These are phyloP conservation scores for Xylaria cubensis DNA, from an alignment of 495 filamentous ascomycete genomes.

Conservation along the genomic window DNA sequence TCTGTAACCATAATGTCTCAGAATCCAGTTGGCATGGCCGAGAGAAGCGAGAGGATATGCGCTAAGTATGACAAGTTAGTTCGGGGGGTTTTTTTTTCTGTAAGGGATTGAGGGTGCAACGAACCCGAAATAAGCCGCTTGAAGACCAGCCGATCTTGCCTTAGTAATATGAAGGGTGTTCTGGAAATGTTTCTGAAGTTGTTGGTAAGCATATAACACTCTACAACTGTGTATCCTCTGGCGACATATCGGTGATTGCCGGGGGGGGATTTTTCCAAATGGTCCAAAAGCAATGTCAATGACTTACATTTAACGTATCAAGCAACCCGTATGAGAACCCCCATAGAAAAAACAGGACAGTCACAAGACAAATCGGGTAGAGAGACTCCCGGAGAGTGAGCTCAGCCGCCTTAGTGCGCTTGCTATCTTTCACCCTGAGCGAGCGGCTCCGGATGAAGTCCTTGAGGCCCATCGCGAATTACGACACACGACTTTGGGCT, in stretches of 20 bases:
- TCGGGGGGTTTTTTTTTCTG: slow-evolving; percentile 4
- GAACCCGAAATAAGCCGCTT: slow-evolving; percentile 48
- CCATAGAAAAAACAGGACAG: slow-evolving; percentile 84
- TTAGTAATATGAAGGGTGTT: slow-evolving; percentile 42
- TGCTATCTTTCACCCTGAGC: slow-evolving; percentile 51
- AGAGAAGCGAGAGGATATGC: slow-evolving; percentile 67
- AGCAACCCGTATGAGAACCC: slow-evolving; percentile 81
- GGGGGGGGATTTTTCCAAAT: slow-evolving; percentile 1
- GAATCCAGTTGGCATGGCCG: slow-evolving; percentile 68
- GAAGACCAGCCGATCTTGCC: slow-evolving; percentile 44
- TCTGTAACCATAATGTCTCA: slow-evolving; percentile 68
- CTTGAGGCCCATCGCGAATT: slow-evolving; percentile 41
- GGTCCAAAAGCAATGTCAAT: slow-evolving; percentile 33
- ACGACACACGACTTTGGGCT: slow-evolving; percentile 9
- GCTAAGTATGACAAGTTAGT: slow-evolving; percentile 34
- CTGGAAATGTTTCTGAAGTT: slow-evolving; percentile 49
- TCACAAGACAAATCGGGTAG: slow-evolving; percentile 60
- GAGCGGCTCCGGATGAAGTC: slow-evolving; percentile 44
- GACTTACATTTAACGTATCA: slow-evolving; percentile 53
- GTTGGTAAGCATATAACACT: slow-evolving; percentile 10
- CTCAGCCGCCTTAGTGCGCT: slow-evolving; percentile 61
- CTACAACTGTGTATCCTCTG: not conserved
- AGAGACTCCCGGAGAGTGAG: slow-evolving; percentile 66
- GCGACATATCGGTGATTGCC: too few relatives aligned
- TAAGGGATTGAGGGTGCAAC: slow-evolving; percentile 17